phyloP scores from a whole-genome alignment of 306 rosid species.

The Lupinus albus region DNA sequence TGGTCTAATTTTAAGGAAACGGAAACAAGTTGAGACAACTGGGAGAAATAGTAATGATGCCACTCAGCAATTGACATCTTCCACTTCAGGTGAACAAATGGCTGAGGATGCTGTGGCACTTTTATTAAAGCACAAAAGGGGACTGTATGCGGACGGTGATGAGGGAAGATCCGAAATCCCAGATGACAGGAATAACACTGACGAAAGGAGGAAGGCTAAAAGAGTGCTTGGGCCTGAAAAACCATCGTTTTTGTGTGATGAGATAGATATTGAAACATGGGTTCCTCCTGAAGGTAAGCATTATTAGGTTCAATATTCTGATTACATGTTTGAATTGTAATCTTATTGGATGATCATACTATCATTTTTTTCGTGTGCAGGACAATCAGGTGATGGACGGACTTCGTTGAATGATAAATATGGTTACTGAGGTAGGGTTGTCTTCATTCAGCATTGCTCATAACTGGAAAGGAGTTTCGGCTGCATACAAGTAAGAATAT shows the following conservation, averaged over 20 bases:
- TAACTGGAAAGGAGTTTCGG: conserved; percentile 11
- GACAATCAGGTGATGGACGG: conserved; percentile 95
- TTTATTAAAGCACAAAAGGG: conserved; percentile 73
- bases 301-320: conserved; percentile 25
- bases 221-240: conserved; percentile 88
- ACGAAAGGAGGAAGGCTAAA: conserved; percentile 57
- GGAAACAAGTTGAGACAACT: conserved; percentile 65
- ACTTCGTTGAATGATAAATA: conserved; percentile 75
- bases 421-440: conserved; percentile 64
- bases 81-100: conserved; percentile 55
- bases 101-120: conserved; percentile 98
- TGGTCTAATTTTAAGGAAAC: conserved; percentile 85
- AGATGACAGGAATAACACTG: conserved; percentile 41
- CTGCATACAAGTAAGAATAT: conserved; percentile 14
- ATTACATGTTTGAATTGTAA: conserved; percentile 7
- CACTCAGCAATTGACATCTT: conserved; percentile 49
- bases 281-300: conserved; percentile 85
- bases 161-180: conserved; percentile 50
- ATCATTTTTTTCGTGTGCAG: conserved; percentile 53
- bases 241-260: conserved; percentile 67
- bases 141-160: conserved; percentile 56
- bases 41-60: conserved; percentile 46
- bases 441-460: conserved; percentile 13
- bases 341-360: conserved; percentile 18
- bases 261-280: conserved; percentile 69